Conservation (phyloP, 2,329 filamentous ascomycete species). For the Lecanoromycetidae sp. region DNA sequence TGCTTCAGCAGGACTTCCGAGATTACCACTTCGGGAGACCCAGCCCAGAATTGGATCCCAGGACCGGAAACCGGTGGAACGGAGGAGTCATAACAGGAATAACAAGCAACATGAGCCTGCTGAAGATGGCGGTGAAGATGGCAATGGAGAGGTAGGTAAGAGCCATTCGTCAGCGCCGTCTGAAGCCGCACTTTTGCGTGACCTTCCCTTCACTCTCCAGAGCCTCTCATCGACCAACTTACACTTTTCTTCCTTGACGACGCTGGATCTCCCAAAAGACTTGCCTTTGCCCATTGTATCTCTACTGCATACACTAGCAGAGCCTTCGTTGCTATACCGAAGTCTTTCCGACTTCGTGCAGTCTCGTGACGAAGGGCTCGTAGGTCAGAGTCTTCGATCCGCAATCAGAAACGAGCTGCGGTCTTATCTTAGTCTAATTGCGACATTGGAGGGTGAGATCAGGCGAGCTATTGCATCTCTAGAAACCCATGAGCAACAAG, state of each 20-base stretch:
- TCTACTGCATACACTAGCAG: constrained; percentile 76
- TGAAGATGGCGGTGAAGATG: neutral
- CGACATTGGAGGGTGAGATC: constrained; percentile 86
- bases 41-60: neutral
- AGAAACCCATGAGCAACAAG: constrained; percentile 3
- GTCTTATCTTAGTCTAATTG: constrained; percentile 80
- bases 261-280: constrained; percentile 62
- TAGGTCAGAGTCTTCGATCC: constrained; percentile 81
- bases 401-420: constrained; percentile 75
- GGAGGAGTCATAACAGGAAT: constrained; percentile 1
- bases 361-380: constrained; percentile 66
- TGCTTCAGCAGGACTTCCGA: constrained; percentile 32
- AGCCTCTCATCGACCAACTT: constrained; percentile 80
- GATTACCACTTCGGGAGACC: constrained; percentile 21
- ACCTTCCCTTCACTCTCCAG: constrained; percentile 85
- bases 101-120: neutral
- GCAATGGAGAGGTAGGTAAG: neutral
- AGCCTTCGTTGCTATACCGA: constrained; percentile 85
- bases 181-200: constrained; percentile 57
- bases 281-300: constrained; percentile 77
- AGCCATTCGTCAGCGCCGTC: constrained; percentile 32
- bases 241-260: constrained; percentile 57
- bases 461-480: constrained; percentile 59
- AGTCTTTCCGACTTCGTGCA: constrained; percentile 71
- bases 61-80: neutral